A percentile compares a stretch with the other conserved stretches of the same genome.
These are phyloP conservation scores for Suillus alpinus DNA, from an alignment of 768 basidiomycete species.

Conservation along the genomic window DNA sequence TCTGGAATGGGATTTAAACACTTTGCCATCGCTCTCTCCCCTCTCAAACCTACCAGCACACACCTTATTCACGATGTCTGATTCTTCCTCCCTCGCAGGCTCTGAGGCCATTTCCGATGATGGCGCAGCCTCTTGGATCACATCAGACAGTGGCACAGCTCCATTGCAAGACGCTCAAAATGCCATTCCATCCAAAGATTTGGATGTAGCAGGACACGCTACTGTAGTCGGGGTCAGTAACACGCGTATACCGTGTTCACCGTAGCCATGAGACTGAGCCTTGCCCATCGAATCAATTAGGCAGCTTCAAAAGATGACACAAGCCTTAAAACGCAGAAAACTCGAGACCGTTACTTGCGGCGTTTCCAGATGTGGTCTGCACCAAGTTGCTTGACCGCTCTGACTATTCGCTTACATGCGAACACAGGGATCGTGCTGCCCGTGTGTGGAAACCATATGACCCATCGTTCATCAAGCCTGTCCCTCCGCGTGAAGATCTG, in stretches of 20 bases:
- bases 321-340: not conserved
- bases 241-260: not conserved
- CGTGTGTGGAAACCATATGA: not conserved
- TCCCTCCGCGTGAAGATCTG: slow-evolving; percentile 11
- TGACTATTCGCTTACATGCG: not conserved
- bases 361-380: not conserved
- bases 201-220: not conserved
- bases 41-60: not conserved
- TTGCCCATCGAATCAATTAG: not conserved
- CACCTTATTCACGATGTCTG: not conserved
- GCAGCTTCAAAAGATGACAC: not conserved
- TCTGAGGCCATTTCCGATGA: not conserved
- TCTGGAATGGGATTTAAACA: not conserved
- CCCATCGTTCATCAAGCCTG: slow-evolving; percentile 8
- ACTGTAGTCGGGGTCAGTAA: not conserved
- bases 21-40: not conserved
- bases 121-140: no score
- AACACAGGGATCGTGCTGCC: not conserved
- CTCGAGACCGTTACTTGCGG: not conserved
- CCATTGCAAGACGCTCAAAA: not conserved
- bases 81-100: not conserved
- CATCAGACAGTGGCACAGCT: no score
- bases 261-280: not conserved
- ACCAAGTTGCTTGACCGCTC: not conserved
- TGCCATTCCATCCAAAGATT: not conserved